These are phyloP conservation scores for Fraxinus nigra DNA, from an alignment of 305 asterid genomes.

Conservation along the genomic window DNA sequence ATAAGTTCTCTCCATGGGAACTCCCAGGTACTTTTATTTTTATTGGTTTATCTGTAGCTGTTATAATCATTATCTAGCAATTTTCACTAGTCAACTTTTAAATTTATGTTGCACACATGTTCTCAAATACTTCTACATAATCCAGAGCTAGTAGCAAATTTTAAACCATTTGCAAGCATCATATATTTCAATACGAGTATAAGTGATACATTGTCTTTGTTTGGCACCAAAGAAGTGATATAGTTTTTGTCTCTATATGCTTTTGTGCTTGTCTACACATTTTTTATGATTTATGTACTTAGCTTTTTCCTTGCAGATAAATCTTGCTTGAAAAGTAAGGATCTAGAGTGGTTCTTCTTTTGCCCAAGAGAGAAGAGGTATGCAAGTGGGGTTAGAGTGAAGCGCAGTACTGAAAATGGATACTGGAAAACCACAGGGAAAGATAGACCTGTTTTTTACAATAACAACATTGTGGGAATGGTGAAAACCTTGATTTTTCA, in stretches of 20 bases:
- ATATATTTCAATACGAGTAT: background rate
- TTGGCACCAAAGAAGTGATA: background rate
- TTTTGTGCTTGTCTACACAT: background rate
- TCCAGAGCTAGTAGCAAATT: background rate
- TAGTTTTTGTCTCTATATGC: background rate
- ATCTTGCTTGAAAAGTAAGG: constrained; percentile 66
- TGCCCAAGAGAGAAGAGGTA: constrained; percentile 84
- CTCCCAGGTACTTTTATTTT: constrained; percentile 65
- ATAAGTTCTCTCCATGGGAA: constrained; percentile 74
- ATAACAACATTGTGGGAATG: constrained; percentile 49
- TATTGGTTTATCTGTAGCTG: background rate
- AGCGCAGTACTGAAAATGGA: constrained; percentile 82
- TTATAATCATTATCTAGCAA: background rate
- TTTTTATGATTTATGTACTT: background rate
- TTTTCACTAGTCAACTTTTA: background rate
- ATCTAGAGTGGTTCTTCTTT: constrained; percentile 90
- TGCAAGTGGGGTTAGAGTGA: constrained; percentile 69
- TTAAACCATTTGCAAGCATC: background rate
- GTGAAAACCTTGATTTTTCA: constrained; percentile 83
- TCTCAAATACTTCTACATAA: background rate
- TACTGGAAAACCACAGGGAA: constrained; percentile 92
- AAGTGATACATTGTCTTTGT: background rate
- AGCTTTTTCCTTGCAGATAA: constrained; percentile 45
- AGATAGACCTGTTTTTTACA: constrained; percentile 41
- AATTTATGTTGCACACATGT: background rate